These are phyloP conservation scores for Cladosporium sp. DNA, from an alignment of 2,329 filamentous ascomycete species.

Conservation along the genomic window DNA sequence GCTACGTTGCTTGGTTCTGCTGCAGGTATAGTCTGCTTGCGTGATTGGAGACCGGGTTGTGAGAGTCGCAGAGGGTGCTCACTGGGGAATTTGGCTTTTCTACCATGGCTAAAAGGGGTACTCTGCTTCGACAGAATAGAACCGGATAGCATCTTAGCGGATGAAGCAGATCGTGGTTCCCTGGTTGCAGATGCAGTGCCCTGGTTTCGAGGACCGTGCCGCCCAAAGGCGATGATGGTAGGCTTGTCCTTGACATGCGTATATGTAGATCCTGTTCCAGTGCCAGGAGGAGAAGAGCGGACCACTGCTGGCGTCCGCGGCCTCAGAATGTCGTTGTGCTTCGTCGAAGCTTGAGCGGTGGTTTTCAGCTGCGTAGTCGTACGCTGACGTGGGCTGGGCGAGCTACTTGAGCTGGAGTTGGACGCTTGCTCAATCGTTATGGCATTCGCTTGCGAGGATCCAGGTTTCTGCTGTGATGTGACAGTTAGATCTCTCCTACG, in stretches of 20 bases:
- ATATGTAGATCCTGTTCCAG: background rate
- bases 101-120: background rate
- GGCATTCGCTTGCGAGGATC: background rate
- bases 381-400: background rate
- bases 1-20: slow-evolving; percentile 14
- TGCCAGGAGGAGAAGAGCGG: background rate
- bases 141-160: background rate
- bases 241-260: slow-evolving; percentile 15
- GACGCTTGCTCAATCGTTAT: background rate
- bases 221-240: slow-evolving; percentile 25
- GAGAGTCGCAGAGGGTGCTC: background rate
- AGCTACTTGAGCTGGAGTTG: background rate
- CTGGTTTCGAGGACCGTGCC: slow-evolving; percentile 30
- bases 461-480: background rate
- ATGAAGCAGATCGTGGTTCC: background rate
- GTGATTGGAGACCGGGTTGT: background rate
- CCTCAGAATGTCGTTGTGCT: background rate
- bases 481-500: background rate
- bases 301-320: background rate
- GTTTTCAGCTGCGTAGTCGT: background rate
- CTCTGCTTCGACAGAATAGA: background rate
- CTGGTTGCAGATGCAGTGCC: slow-evolving; percentile 15
- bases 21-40: background rate
- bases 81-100: background rate
- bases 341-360: background rate